Evolutionary conservation across 169 alveolate species (phyloP), one percentile per base, ranked within the genome.

Genomic region (Plasmodium gonderi): DNA sequence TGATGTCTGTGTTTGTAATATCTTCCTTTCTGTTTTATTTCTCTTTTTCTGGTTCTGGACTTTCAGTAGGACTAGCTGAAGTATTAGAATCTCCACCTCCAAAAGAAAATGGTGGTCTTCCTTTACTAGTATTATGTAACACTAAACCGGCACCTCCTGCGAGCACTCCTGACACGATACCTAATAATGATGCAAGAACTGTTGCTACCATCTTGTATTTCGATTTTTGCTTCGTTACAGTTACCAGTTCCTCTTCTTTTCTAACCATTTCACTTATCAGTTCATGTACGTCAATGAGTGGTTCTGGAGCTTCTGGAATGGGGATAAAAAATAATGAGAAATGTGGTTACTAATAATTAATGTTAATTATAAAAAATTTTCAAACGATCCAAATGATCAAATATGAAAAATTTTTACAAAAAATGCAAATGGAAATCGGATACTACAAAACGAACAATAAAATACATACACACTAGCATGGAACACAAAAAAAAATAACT

Each of bases 131-230:
- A 23, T 82, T 82, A 51, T 68, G 64, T 36, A 82, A 44, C 29
- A 82, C 92, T 82, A 82, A 82, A 20, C 92, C 92, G 64, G 75
- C 38, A 82, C 92, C 83, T 44, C 92, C 83, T 29, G 40, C 1
- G 14, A 82, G 42, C 11, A 72, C 38, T 29, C 80, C 77, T 45
- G 92, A 68, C 42, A 82, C 82, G 23, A 82, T 20, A 82, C 83
- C 82, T 45, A 82, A 75, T 29, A 68, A 20, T 69, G 83, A n/a
- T 4, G 92, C 82, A 72, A 82, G 92, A 17, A 36, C 64, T 23
- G 64, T 7, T 3, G 81, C 64, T n/a, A 33, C 47, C 44, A 20
- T 0, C 40, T 74, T 69, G 36, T 69, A 82, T 1, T 14, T n/a
- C 1, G 81, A 42, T 31, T 69, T 82, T 20, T 72, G 54, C 77